These are phyloP conservation scores for Podospora pseudoanserina DNA, from an alignment of 495 filamentous ascomycete species.

Conservation along the genomic window DNA sequence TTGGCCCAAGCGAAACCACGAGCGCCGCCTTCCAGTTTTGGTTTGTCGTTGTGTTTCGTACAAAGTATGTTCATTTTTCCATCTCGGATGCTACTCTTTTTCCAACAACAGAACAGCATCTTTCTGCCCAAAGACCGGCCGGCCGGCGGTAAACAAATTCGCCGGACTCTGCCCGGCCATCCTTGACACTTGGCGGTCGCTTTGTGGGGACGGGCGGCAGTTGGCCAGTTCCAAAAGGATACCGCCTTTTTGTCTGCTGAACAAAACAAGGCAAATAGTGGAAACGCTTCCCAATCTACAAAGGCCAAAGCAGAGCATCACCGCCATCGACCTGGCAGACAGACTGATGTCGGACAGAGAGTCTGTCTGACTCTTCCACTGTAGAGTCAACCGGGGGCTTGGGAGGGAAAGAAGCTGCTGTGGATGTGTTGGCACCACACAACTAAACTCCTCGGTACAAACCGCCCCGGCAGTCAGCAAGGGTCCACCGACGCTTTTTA, in stretches of 20 bases:
- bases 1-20: slow-evolving; percentile 5
- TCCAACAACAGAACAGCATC: no score
- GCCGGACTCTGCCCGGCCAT: background rate
- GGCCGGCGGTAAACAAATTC: background rate
- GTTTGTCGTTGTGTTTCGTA: background rate
- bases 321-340: background rate
- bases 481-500: background rate
- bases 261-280: background rate
- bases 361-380: no score
- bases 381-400: background rate
- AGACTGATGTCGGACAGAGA: background rate
- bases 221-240: background rate
- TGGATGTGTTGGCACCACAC: slow-evolving; percentile 1
- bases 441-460: background rate
- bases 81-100: background rate
- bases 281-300: background rate
- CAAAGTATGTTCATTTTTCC: background rate
- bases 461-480: background rate
- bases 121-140: no score
- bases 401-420: background rate
- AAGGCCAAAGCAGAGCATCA: background rate
- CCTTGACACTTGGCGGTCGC: background rate
- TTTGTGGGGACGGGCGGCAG: background rate
- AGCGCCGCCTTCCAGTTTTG: background rate
- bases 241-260: background rate